These are phyloP conservation scores for Sextonia rubra DNA, from an alignment of 164 flowering plant genomes.

Conservation along the genomic window DNA sequence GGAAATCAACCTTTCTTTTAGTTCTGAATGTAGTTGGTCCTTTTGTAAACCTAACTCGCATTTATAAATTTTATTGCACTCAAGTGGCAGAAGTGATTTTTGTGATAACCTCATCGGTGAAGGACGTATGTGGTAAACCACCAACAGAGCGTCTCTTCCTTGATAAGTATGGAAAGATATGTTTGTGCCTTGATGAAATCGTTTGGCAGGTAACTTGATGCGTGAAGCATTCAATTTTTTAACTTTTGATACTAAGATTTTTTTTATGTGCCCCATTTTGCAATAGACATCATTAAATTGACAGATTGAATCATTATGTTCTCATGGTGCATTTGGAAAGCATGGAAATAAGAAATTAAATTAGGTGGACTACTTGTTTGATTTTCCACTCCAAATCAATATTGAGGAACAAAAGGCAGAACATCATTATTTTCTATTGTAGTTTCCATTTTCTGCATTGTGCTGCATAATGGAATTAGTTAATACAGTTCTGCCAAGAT, in stretches of 20 bases:
- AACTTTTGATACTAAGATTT: background rate
- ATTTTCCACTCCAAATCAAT: background rate
- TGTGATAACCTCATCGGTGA: constrained; percentile 78
- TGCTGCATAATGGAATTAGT: background rate
- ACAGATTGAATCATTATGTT: background rate
- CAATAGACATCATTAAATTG: background rate
- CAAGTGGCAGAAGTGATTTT: constrained; percentile 89
- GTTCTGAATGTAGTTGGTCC: background rate
- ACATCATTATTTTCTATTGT: background rate
- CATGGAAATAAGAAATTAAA: too few species aligned
- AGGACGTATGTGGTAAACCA: constrained; percentile 92
- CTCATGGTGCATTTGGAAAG: background rate
- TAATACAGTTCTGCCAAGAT: background rate
- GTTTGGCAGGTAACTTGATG: constrained; percentile 71
- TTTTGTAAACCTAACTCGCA: background rate
- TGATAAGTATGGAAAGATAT: constrained; percentile 87
- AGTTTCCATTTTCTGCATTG: background rate
- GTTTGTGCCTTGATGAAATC: constrained; percentile 87
- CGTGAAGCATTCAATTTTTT: background rate
- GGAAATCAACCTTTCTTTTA: background rate
- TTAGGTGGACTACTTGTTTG: background rate
- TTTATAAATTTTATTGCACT: constrained; percentile 15
- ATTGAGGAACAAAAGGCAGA: background rate
- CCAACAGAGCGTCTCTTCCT: constrained; percentile 93
- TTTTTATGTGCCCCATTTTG: too few species aligned